Evolutionary conservation across 2,329 filamentous ascomycete genomes (phyloP).

Genomic region (Penicillium sp.): DNA sequence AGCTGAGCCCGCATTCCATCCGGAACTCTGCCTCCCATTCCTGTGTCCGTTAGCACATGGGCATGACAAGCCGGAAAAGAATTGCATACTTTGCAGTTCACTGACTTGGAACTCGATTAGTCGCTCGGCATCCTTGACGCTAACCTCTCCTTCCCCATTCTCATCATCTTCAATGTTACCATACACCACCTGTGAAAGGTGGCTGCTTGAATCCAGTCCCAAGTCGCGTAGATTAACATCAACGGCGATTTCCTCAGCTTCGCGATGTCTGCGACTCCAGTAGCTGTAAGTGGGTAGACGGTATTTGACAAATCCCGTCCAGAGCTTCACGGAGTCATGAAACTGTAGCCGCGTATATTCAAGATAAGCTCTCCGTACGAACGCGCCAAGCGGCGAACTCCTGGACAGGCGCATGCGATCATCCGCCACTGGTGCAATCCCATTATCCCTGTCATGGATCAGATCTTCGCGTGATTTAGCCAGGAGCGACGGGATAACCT

Average conservation of each 20-base stretch:
- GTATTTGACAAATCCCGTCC: slow-evolving; percentile 79
- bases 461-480: slow-evolving; percentile 62
- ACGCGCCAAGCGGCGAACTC: slow-evolving; percentile 76
- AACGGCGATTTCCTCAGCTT: slow-evolving; percentile 51
- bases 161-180: slow-evolving; percentile 45
- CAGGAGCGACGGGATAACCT: slow-evolving; percentile 54
- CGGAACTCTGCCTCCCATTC: slow-evolving; percentile 74
- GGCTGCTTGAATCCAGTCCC: slow-evolving; percentile 52
- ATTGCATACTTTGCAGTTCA: slow-evolving; percentile 70
- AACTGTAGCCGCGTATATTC: slow-evolving; percentile 82
- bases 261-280: slow-evolving; percentile 56
- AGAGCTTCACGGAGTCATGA: slow-evolving; percentile 72
- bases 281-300: slow-evolving; percentile 67
- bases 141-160: slow-evolving; percentile 52
- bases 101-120: slow-evolving; percentile 85
- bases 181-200: slow-evolving; percentile 52
- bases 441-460: slow-evolving; percentile 54
- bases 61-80: background rate
- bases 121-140: slow-evolving; percentile 75
- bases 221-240: slow-evolving; percentile 62
- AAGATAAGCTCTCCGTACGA: slow-evolving; percentile 71
- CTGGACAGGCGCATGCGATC: slow-evolving; percentile 63
- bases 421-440: slow-evolving; percentile 45
- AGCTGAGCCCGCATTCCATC: slow-evolving; percentile 70
- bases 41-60: slow-evolving; percentile 45